Evolutionary conservation across 495 filamentous ascomycete species (phyloP), one percentile per base, ranked within the genome.

Genomic region (Podospora didyma): DNA sequence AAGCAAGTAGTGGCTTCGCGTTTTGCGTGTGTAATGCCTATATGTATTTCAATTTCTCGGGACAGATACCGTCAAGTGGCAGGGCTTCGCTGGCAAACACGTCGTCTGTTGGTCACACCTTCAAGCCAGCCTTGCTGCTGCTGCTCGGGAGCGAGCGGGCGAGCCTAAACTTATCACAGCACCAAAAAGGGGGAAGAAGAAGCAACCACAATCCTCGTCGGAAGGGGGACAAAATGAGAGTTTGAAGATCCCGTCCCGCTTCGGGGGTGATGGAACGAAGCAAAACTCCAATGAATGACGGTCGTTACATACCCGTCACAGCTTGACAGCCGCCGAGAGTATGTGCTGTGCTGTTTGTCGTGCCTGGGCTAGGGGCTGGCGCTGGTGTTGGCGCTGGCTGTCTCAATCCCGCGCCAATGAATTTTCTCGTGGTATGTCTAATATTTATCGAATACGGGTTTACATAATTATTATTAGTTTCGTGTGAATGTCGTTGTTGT

Each of bases 241-340:
- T 42, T 42, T 42, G 39, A 42, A 14, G 39, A 42, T 17, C 39
- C 12, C 5, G 14, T 14, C n/a, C n/a, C n/a, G n/a, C n/a, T n/a
- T n/a, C n/a, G n/a, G n/a, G n/a, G n/a, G 3, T 9, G 39, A 17
- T 42, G 39, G 39, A 47, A 47, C 45, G 10, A n/a, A 14, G 19
- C 45, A 19, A 23, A 21, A 52, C 44, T 46, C 55, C 55, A 51
- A 52, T 42, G 37, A 52, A n/a, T 20, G 42, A 41, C 19, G 17
- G 34, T 39, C 23, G 39, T 54, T 23, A 54, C 51, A 54, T 41
- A 54, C 41, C n/a, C 39, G 41, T 52, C 55, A 57, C 54, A 57
- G 34, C 47, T 35, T 46, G 46, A 22, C 55, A 51, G 55, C 55
- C 55, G 55, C 55, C 41, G 55, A 51, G 35, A 45, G 20, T 44